Conservation (phyloP, 1,284 basidiomycete genomes). For the Schizophyllum amplum region DNA sequence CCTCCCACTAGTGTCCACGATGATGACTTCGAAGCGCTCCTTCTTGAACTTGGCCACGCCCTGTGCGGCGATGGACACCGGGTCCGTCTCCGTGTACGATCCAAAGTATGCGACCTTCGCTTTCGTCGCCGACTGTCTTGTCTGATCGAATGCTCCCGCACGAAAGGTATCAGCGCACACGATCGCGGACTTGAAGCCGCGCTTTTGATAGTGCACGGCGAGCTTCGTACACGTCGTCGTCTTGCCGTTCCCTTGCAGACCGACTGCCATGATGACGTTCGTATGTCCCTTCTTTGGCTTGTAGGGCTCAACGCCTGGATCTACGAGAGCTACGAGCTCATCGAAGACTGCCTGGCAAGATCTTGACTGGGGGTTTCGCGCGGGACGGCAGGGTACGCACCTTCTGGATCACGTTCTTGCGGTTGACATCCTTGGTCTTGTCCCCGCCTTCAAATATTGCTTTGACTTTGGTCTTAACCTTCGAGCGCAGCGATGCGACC, state of each 20-base stretch:
- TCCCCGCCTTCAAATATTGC: slow-evolving; percentile 67
- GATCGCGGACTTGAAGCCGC: slow-evolving; percentile 96
- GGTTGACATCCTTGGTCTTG: slow-evolving; percentile 73
- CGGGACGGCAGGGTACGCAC: slow-evolving; percentile 30
- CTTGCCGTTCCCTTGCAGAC: slow-evolving; percentile 96
- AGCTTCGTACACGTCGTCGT: slow-evolving; percentile 98
- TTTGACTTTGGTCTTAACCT: slow-evolving; percentile 86
- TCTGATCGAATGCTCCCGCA: slow-evolving; percentile 99
- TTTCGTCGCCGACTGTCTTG: slow-evolving; percentile 89
- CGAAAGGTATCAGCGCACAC: slow-evolving; percentile 99
- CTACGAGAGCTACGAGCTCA: slow-evolving; percentile 91
- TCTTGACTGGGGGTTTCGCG: slow-evolving; percentile 2
- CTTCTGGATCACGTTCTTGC: slow-evolving; percentile 87
- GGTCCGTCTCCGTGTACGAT: slow-evolving; percentile 98
- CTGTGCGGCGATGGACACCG: slow-evolving; percentile 88
- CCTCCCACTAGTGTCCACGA: slow-evolving; percentile 96
- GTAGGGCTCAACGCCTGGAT: slow-evolving; percentile 90
- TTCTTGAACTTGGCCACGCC: slow-evolving; percentile 98
- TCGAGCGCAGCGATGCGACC: slow-evolving; percentile 79
- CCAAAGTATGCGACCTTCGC: slow-evolving; percentile 99
- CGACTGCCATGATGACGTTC: slow-evolving; percentile 97
- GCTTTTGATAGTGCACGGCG: slow-evolving; percentile 95
- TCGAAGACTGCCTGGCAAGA: slow-evolving; percentile 83
- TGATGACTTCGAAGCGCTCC: slow-evolving; percentile 97
- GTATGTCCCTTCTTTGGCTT: slow-evolving; percentile 94